Evolutionary conservation across 306 rosid species (phyloP).

Genomic region (Lathyrus oleraceus): DNA sequence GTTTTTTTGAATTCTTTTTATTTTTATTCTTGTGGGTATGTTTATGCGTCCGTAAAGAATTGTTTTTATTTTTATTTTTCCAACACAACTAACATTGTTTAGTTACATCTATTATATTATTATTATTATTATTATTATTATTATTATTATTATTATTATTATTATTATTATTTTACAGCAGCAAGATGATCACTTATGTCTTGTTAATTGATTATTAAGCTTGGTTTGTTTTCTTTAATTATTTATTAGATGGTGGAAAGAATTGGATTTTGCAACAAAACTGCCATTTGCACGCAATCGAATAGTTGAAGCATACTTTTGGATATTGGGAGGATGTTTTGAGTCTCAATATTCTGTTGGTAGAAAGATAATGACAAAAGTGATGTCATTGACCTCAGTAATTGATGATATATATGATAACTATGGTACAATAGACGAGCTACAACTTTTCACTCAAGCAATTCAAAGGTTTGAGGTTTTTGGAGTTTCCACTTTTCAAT

Average conservation of each 20-base stretch:
- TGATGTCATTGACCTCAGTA: not conserved
- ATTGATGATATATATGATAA: conserved; percentile 59
- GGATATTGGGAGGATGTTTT: conserved; percentile 40
- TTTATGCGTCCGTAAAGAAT: too few species aligned
- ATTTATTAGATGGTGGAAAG: conserved; percentile 55
- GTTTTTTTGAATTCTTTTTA: too few species aligned
- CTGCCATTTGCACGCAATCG: conserved; percentile 50
- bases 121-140: too few species aligned
- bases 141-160: too few species aligned
- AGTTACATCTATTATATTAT: too few species aligned
- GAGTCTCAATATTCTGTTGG: conserved; percentile 33
- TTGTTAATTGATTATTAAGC: not conserved
- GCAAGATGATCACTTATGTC: too few species aligned
- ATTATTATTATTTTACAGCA: too few species aligned
- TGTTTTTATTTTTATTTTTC: too few species aligned
- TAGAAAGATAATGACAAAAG: conserved; percentile 37
- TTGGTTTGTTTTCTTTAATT: not conserved
- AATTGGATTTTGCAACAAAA: conserved; percentile 31
- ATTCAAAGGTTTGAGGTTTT: conserved; percentile 39
- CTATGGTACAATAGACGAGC: conserved; percentile 54
- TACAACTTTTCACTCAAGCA: conserved; percentile 45
- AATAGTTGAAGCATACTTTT: conserved; percentile 51
- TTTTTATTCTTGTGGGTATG: too few species aligned
- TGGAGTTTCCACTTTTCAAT: too few species aligned
- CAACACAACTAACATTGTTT: too few species aligned